Percentiles rank a stretch among this genome's conserved stretches.
These are phyloP conservation scores for Uncinocarpus reesii DNA, from an alignment of 2,329 filamentous ascomycete genomes.

Conservation along the genomic window DNA sequence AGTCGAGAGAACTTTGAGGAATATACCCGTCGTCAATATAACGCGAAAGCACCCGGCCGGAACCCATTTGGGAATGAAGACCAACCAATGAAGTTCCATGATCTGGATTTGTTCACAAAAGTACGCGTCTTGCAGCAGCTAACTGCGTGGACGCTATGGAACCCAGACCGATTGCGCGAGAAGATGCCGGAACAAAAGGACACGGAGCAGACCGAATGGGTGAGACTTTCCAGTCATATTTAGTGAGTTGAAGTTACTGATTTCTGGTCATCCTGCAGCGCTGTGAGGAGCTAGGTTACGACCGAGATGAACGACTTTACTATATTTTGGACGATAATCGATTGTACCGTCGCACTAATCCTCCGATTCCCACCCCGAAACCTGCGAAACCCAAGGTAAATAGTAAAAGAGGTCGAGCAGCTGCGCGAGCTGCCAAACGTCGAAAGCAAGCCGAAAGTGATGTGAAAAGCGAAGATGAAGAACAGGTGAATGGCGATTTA, in stretches of 20 bases:
- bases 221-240: conserved; percentile 38
- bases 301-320: conserved; percentile 74
- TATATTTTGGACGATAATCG: conserved; percentile 90
- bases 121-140: conserved; percentile 73
- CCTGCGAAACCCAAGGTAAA: conserved; percentile 53
- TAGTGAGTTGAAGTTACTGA: too few species aligned
- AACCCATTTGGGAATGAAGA: conserved; percentile 83
- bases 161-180: conserved; percentile 76
- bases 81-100: conserved; percentile 59
- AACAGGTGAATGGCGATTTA: conserved; percentile 30
- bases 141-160: conserved; percentile 77
- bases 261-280: conserved; percentile 28
- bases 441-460: conserved; percentile 44
- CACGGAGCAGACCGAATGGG: conserved; percentile 72
- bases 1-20: conserved; percentile 86
- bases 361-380: conserved; percentile 47
- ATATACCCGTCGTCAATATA: conserved; percentile 79
- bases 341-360: conserved; percentile 77
- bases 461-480: conserved; percentile 37
- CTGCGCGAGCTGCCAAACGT: conserved; percentile 59
- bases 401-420: conserved; percentile 54
- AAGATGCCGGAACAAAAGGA: conserved; percentile 76
- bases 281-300: conserved; percentile 56
- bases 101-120: conserved; percentile 75
- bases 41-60: conserved; percentile 60